Conservation (phyloP, 2,329 filamentous ascomycete species). For the Bipolaris zeicola region DNA sequence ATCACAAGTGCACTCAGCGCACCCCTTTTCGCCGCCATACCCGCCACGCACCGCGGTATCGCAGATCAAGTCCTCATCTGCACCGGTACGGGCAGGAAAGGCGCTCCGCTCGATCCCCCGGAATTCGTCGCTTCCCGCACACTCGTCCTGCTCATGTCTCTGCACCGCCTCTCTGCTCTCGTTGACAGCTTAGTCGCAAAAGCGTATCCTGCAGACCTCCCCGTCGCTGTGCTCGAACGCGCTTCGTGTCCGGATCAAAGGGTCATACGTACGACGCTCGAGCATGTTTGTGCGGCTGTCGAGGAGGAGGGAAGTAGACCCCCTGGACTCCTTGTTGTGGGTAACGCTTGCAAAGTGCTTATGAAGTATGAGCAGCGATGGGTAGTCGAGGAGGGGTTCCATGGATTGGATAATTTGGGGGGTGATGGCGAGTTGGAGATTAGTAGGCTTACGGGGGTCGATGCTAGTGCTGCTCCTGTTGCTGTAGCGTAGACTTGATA, state of each 20-base stretch:
- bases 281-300: slow-evolving; percentile 78
- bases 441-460: slow-evolving; percentile 17
- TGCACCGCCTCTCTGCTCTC: slow-evolving; percentile 80
- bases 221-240: slow-evolving; percentile 90
- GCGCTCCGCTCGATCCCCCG: slow-evolving; percentile 79
- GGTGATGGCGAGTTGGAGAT: slow-evolving; percentile 31
- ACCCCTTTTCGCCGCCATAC: slow-evolving; percentile 85
- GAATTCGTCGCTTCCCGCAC: slow-evolving; percentile 78
- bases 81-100: slow-evolving; percentile 93
- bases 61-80: slow-evolving; percentile 95
- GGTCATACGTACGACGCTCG: slow-evolving; percentile 85
- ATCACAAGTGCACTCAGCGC: slow-evolving; percentile 88
- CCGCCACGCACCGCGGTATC: slow-evolving; percentile 85
- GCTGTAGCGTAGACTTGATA: background rate
- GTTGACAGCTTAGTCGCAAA: slow-evolving; percentile 66
- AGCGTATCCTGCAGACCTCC: slow-evolving; percentile 75
- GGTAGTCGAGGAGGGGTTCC: slow-evolving; percentile 87
- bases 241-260: slow-evolving; percentile 94
- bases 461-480: slow-evolving; percentile 17
- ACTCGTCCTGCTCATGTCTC: slow-evolving; percentile 91
- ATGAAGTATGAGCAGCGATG: slow-evolving; percentile 69
- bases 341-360: slow-evolving; percentile 80
- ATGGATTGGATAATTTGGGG: slow-evolving; percentile 64
- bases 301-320: slow-evolving; percentile 88
- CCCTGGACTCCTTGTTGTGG: slow-evolving; percentile 85